A percentile compares a stretch with the other conserved stretches of the same genome.
phyloP scores from a whole-genome alignment of 805 yeast genomes.

The Metschnikowia rubicola region DNA sequence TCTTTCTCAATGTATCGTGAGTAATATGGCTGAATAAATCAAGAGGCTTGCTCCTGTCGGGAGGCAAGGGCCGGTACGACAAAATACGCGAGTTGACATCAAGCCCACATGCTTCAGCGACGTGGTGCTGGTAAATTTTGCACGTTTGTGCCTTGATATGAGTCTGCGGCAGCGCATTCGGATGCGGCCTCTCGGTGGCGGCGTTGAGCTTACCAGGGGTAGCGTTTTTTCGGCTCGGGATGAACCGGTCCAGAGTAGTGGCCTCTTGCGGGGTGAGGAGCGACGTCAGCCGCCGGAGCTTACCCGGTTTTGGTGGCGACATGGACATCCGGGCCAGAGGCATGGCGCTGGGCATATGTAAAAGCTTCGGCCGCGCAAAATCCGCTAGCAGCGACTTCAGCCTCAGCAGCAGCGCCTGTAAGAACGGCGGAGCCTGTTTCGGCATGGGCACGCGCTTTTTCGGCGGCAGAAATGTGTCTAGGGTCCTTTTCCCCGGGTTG shows the following conservation, averaged over 20 bases:
- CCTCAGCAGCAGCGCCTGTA: slow-evolving; percentile 8
- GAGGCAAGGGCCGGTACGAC: slow-evolving; percentile 84
- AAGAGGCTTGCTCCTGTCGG: slow-evolving; percentile 47
- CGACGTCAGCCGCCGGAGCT: slow-evolving; percentile 18
- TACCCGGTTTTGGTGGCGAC: slow-evolving; percentile 20
- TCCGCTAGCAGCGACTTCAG: slow-evolving; percentile 15
- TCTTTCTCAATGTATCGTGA: slow-evolving; percentile 15
- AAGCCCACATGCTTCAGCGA: slow-evolving; percentile 93
- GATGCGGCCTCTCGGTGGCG: slow-evolving; percentile 32
- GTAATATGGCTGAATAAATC: slow-evolving; percentile 29
- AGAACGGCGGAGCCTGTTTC: slow-evolving; percentile 10
- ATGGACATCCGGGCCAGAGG: slow-evolving; percentile 6
- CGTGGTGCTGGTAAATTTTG: slow-evolving; percentile 67
- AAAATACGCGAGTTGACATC: slow-evolving; percentile 77
- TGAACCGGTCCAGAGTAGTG: slow-evolving; percentile 34
- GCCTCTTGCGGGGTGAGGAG: slow-evolving; percentile 13
- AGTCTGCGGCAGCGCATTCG: slow-evolving; percentile 50
- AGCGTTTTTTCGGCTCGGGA: slow-evolving; percentile 42
- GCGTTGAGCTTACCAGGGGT: slow-evolving; percentile 38
- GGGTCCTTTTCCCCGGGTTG: slow-evolving; percentile 9
- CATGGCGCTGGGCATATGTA: slow-evolving; percentile 3
- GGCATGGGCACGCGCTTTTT: slow-evolving; percentile 9
- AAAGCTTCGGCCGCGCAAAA: slow-evolving; percentile 14
- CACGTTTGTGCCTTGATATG: slow-evolving; percentile 54
- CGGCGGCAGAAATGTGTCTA: slow-evolving; percentile 11